Evolutionary conservation across 108 stramenopile genomes (phyloP).

Genomic region (Epithemia pelagica): DNA sequence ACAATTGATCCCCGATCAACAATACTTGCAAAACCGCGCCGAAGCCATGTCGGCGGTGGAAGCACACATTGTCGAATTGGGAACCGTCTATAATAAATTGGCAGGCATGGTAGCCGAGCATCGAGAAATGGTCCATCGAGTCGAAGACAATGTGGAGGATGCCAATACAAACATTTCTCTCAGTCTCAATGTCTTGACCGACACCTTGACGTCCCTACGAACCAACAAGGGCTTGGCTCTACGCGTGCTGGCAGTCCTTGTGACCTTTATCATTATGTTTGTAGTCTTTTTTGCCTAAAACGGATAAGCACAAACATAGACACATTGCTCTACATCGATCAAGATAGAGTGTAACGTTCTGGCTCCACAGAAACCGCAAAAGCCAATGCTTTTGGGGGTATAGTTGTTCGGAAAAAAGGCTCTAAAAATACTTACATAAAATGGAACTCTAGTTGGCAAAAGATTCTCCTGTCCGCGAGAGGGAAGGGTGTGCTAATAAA

Average conservation of each 20-base stretch:
- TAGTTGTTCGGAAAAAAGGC: too few species aligned
- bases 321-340: too few species aligned
- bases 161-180: constrained; percentile 72
- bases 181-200: constrained; percentile 64
- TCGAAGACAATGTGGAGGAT: constrained; percentile 88
- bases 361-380: too few species aligned
- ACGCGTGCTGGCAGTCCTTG: constrained; percentile 69
- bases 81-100: constrained; percentile 81
- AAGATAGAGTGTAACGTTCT: too few species aligned
- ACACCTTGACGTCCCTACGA: constrained; percentile 70
- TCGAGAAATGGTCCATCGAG: constrained; percentile 80
- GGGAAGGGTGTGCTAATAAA: too few species aligned
- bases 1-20: constrained; percentile 83
- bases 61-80: constrained; percentile 79
- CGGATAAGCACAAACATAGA: too few species aligned
- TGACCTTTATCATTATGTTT: constrained; percentile 77
- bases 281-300: constrained; percentile 79
- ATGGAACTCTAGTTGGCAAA: too few species aligned
- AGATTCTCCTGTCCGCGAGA: too few species aligned
- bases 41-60: constrained; percentile 83
- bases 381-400: too few species aligned
- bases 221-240: constrained; percentile 59
- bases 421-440: too few species aligned
- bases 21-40: constrained; percentile 74
- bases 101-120: constrained; percentile 87